Conservation (phyloP, 2,329 filamentous ascomycete species). For the Arthrobotrys megalospora region DNA sequence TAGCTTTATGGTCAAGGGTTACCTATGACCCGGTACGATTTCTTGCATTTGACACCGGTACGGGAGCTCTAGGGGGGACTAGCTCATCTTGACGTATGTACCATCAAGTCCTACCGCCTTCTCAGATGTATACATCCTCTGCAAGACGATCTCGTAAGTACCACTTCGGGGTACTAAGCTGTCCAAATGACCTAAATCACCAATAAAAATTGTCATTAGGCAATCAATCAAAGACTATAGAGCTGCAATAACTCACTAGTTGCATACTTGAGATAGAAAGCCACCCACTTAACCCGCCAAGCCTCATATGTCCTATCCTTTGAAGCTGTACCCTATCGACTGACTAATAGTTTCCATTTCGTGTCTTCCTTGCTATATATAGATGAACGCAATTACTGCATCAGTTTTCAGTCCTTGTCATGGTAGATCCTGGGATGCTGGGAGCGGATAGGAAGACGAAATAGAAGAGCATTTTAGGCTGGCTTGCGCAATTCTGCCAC, state of each 20-base stretch:
- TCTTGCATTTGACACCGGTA: conserved; percentile 29
- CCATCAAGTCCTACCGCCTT: conserved; percentile 28
- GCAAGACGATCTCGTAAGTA: conserved; percentile 33
- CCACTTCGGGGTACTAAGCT: conserved; percentile 21
- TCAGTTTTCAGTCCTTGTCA: conserved; percentile 29
- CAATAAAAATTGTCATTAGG: conserved; percentile 40
- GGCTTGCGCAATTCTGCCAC: conserved; percentile 60
- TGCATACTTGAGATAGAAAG: conserved; percentile 33
- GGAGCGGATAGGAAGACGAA: conserved; percentile 19
- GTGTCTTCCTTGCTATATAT: conserved; percentile 56
- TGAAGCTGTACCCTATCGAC: conserved; percentile 41
- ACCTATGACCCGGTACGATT: conserved; percentile 30
- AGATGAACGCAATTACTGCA: conserved; percentile 37
- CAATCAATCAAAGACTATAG: conserved; percentile 26
- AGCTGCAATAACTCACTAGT: conserved; percentile 37
- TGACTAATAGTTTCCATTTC: conserved; percentile 60
- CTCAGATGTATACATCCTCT: conserved; percentile 41
- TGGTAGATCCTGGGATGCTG: conserved; percentile 36
- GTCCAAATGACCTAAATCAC: conserved; percentile 13
- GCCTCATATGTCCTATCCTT: conserved; percentile 39
- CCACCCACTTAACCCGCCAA: conserved; percentile 38
- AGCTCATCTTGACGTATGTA: conserved; percentile 36
- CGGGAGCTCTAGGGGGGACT: conserved; percentile 19
- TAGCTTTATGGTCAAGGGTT: conserved; percentile 11
- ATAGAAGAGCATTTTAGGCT: conserved; percentile 32